Evolutionary conservation across 1,139 yeast species (phyloP).

Genomic region (Meyerozyma smithsonii): DNA sequence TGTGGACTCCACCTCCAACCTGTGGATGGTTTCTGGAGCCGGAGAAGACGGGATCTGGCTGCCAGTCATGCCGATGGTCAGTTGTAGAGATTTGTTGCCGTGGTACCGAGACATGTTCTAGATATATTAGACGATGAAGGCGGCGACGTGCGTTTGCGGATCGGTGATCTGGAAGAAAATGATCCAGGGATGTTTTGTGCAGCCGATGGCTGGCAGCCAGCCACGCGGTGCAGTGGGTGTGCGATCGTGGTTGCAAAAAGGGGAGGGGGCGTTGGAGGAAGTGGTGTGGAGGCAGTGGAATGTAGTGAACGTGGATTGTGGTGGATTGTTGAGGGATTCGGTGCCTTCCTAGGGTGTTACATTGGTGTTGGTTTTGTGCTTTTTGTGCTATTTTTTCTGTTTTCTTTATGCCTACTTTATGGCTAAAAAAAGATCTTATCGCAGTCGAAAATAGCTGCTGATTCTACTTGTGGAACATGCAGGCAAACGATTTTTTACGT

Average conservation of each 20-base stretch:
- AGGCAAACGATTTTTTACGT: no score
- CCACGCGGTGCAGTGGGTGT: background rate
- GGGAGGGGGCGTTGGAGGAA: background rate
- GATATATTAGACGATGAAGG: background rate
- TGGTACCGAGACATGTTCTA: background rate
- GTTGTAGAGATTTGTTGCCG: background rate
- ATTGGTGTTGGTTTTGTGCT: no score
- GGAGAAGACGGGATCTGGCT: background rate
- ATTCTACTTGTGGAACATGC: no score
- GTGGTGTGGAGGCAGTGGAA: background rate
- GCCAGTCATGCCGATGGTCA: conserved; percentile 1
- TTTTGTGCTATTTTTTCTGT: no score
- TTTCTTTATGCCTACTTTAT: no score
- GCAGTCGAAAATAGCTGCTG: no score
- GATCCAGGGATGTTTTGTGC: conserved; percentile 1
- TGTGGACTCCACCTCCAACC: conserved; percentile 29
- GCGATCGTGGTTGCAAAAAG: background rate
- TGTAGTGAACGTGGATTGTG: no score
- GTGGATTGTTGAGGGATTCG: no score
- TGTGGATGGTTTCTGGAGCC: conserved; percentile 12
- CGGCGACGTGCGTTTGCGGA: background rate
- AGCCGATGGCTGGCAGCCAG: background rate
- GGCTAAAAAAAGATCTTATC: no score
- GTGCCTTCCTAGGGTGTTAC: no score
- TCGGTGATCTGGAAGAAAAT: background rate